Evolutionary conservation across 768 basidiomycete species (phyloP).

Genomic region (Lactifluus subvellereus): DNA sequence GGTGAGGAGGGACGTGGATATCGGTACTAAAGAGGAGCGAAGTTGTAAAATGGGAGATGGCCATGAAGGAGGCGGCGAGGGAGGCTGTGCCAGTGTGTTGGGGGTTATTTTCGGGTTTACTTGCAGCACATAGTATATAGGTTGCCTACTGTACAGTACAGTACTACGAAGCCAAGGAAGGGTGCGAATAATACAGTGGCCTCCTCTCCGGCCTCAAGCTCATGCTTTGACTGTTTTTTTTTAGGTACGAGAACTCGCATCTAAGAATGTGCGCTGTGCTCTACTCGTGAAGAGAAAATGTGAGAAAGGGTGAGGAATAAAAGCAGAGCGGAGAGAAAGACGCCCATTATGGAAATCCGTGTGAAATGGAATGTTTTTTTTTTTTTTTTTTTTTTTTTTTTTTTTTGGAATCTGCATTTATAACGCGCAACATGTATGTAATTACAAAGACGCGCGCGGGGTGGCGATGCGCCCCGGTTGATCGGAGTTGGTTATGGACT

Average conservation of each 20-base stretch:
- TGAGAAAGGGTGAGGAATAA: too few species aligned
- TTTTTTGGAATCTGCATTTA: too few species aligned
- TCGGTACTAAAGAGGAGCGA: constrained; percentile 68
- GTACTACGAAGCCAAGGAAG: constrained; percentile 75
- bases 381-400: too few species aligned
- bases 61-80: constrained; percentile 63
- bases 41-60: constrained; percentile 71
- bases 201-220: constrained; percentile 47
- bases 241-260: constrained; percentile 70
- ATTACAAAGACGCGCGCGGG: too few species aligned
- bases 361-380: too few species aligned
- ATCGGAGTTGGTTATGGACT: too few species aligned
- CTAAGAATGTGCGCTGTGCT: constrained; percentile 86
- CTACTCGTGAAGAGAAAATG: constrained; percentile 55
- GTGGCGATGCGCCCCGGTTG: too few species aligned
- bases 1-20: constrained; percentile 73
- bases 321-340: too few species aligned
- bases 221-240: constrained; percentile 46
- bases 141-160: constrained; percentile 29
- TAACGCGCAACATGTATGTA: too few species aligned
- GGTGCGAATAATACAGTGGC: constrained; percentile 73
- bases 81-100: constrained; percentile 34
- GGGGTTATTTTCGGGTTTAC: constrained; percentile 37
- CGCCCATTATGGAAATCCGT: too few species aligned
- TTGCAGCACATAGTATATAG: constrained; percentile 36